Evolutionary conservation across 2,329 filamentous ascomycete species (phyloP).

Genomic region (Tolypocladium paradoxum): DNA sequence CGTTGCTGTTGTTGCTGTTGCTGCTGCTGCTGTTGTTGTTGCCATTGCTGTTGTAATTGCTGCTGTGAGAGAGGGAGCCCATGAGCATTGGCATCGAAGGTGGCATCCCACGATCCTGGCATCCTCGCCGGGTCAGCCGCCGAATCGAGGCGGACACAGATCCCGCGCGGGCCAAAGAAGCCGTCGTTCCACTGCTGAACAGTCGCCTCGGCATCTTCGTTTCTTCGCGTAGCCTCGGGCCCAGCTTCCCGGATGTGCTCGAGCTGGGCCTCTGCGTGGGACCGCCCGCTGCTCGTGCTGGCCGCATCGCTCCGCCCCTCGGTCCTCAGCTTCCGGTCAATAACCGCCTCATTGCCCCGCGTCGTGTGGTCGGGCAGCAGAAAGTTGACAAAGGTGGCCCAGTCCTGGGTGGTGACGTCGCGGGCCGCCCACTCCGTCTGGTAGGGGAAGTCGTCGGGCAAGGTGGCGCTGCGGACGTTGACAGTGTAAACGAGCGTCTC

Average conservation of each 20-base stretch:
- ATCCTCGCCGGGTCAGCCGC: conserved; percentile 10
- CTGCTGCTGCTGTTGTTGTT: conserved; percentile 2
- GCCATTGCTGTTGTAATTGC: neutral
- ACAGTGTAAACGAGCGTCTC: conserved; percentile 22
- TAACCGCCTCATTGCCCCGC: conserved; percentile 32
- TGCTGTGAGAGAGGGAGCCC: neutral
- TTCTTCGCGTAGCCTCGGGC: conserved; percentile 13
- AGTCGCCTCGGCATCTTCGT: conserved; percentile 25
- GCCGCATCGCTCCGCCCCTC: conserved; percentile 23
- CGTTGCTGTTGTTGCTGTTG: conserved; percentile 5
- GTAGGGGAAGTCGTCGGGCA: conserved; percentile 34
- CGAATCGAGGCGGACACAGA: conserved; percentile 27
- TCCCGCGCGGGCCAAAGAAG: conserved; percentile 41
- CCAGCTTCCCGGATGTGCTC: conserved; percentile 17
- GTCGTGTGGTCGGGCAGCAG: conserved; percentile 38
- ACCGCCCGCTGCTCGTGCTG: conserved; percentile 7
- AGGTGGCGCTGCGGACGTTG: conserved; percentile 21
- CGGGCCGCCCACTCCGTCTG: conserved; percentile 24
- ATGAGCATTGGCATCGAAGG: conserved; percentile 7
- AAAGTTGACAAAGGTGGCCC: conserved; percentile 48
- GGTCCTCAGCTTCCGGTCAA: conserved; percentile 36
- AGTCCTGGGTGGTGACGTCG: conserved; percentile 41
- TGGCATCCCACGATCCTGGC: conserved; percentile 14
- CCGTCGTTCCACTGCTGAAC: conserved; percentile 45
- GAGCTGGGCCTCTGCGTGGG: conserved; percentile 30